phyloP scores from a whole-genome alignment of 345 rosid genomes.

The Gossypium stocksii region DNA sequence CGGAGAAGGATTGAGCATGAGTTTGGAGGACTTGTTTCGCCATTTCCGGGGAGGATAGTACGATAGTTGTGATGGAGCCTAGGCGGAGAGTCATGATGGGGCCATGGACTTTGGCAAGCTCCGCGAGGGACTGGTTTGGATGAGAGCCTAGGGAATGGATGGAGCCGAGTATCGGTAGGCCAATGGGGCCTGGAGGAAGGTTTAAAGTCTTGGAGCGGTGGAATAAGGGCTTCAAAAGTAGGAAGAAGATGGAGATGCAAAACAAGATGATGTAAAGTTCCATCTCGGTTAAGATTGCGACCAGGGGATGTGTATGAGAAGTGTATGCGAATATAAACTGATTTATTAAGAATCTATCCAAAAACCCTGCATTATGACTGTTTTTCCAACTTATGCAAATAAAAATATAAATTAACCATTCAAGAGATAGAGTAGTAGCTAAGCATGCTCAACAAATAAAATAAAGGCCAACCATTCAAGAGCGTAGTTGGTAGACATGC shows the following conservation, averaged over 20 bases:
- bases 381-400: too few relatives aligned
- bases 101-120: conserved; percentile 35
- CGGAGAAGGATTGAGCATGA: conserved; percentile 28
- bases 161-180: conserved; percentile 17
- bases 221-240: neutral
- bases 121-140: conserved; percentile 28
- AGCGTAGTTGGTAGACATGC: neutral
- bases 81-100: conserved; percentile 35
- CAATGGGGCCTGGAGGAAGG: conserved; percentile 15
- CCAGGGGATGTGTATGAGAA: neutral
- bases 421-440: too few relatives aligned
- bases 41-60: conserved; percentile 27
- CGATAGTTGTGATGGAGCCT: conserved; percentile 27
- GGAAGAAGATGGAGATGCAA: conserved; percentile 2
- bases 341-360: neutral
- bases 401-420: too few relatives aligned
- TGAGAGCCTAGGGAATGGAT: conserved; percentile 16
- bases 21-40: conserved; percentile 36
- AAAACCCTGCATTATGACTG: too few relatives aligned
- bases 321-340: neutral
- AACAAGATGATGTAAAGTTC: neutral
- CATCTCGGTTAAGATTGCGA: neutral
- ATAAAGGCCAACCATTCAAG: neutral
- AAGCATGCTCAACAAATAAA: neutral
- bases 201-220: neutral